Base-by-base conservation (phyloP, 1,284 basidiomycete genomes). In the Vanrija humicola region DNA sequence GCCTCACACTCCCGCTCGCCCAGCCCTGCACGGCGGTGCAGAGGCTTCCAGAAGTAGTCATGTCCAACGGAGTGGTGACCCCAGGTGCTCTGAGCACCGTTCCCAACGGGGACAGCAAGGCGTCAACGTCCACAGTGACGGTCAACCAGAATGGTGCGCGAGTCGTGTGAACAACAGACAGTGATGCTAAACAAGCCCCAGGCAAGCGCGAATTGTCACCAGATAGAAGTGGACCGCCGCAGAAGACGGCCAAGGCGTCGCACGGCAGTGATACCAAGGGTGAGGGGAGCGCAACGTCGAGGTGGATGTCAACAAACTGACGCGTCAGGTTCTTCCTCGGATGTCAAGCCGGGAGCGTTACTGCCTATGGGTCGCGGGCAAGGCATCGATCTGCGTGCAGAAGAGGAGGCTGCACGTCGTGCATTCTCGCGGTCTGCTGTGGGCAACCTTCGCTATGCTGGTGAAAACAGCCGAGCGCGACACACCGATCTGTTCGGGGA, bases 401-500 rank as follows among this genome's bases (percentile, higher is more conserved):
- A 73, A 43, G 73, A 73, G 51, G 73, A 74, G 48, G 68, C 69
- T 9, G 64, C 67, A 18, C 61, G 71, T 5, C 50, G 69, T 5
- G 54, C 61, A 6, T 19, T 25, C 16, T 46, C 49, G 46, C 54
- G 54, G 5, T 64, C 46, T 49, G 64, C 44, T 38, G 46, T 57
- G 15, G 58, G 56, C 25, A 61, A 51, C 26, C 50, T 45, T 39
- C 50, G 54, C 18, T 64, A 59, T 40, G 56, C 61, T 2, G 64
- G 64, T 16, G 48, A 53, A 38, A 59, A 53, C 15, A 61, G 54
- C 16, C 62, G 67, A 38, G 68, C 59, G 6, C 65, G 64, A 52
- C 52, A 58, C 25, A 69, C 64, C 8, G 73, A 74, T 46, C 50
- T 74, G 55, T 68, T 72, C 38, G 67, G 63, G 1, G 64, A 63